These are phyloP conservation scores for Blastobotrys proliferans DNA, from an alignment of 1,139 yeast species.

Conservation along the genomic window DNA sequence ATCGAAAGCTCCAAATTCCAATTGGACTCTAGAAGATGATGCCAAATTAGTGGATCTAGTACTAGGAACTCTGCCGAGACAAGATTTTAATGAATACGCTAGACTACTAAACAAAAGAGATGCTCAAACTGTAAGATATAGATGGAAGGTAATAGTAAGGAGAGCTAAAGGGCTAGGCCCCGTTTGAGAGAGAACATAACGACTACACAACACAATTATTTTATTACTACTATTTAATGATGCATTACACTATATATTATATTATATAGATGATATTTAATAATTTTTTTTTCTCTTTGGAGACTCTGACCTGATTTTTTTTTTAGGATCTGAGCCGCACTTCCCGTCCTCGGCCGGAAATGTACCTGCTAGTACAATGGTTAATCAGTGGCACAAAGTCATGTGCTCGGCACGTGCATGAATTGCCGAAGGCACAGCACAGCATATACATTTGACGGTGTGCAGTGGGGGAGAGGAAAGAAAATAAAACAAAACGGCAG, in stretches of 20 bases:
- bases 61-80: conserved; percentile 33
- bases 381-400: too few species aligned
- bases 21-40: conserved; percentile 35
- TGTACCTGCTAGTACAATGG: too few species aligned
- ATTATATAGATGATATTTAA: background rate
- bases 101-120: conserved; percentile 33
- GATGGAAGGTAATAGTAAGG: conserved; percentile 35
- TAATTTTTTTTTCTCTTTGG: background rate
- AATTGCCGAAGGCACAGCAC: too few species aligned
- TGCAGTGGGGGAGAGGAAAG: too few species aligned
- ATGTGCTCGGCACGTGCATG: too few species aligned
- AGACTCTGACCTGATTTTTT: too few species aligned
- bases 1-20: conserved; percentile 33
- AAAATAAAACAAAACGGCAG: too few species aligned
- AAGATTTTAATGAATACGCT: conserved; percentile 35
- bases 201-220: background rate
- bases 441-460: too few species aligned
- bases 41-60: conserved; percentile 32
- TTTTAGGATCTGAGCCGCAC: too few species aligned
- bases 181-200: background rate
- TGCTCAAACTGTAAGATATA: conserved; percentile 35
- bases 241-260: background rate
- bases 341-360: too few species aligned
- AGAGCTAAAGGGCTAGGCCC: conserved; percentile 28
- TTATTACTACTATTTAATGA: background rate